These are phyloP conservation scores for Raphanus hybrid DNA, from an alignment of 441 rosid species.

Conservation along the genomic window DNA sequence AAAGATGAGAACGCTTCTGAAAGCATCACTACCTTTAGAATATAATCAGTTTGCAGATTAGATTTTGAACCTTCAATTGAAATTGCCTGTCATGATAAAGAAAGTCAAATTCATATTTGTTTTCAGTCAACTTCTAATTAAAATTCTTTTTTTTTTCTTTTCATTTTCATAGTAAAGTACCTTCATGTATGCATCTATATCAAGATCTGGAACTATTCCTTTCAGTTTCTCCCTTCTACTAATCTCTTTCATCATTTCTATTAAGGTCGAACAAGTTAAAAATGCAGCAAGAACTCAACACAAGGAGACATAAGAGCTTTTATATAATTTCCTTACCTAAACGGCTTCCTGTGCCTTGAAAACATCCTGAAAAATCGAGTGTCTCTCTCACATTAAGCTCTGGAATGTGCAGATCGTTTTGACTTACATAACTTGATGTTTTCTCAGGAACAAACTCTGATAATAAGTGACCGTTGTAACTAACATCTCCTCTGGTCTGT, in stretches of 20 bases:
- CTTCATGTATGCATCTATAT: slow-evolving; percentile 74
- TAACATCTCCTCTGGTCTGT: slow-evolving; percentile 54
- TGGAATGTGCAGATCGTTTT: slow-evolving; percentile 63
- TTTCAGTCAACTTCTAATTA: background rate
- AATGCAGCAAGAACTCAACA: background rate
- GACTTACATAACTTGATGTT: slow-evolving; percentile 71
- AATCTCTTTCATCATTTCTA: slow-evolving; percentile 63
- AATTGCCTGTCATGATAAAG: slow-evolving; percentile 52
- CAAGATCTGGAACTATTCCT: slow-evolving; percentile 58
- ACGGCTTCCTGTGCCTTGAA: slow-evolving; percentile 61
- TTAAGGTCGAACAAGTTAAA: background rate
- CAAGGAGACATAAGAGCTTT: background rate
- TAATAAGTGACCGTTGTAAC: slow-evolving; percentile 57
- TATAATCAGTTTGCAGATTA: slow-evolving; percentile 72
- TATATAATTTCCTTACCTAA: background rate
- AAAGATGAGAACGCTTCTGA: background rate
- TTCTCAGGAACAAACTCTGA: slow-evolving; percentile 63
- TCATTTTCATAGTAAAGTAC: background rate
- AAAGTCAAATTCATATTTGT: background rate
- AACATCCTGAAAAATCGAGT: slow-evolving; percentile 56
- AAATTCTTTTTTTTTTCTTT: background rate
- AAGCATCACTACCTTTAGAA: slow-evolving; percentile 54
- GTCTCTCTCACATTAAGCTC: slow-evolving; percentile 75
- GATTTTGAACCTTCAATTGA: slow-evolving; percentile 55
- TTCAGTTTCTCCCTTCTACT: slow-evolving; percentile 56